These are phyloP conservation scores for Naganishia sp. DNA, from an alignment of 1,284 basidiomycete species.

Conservation along the genomic window DNA sequence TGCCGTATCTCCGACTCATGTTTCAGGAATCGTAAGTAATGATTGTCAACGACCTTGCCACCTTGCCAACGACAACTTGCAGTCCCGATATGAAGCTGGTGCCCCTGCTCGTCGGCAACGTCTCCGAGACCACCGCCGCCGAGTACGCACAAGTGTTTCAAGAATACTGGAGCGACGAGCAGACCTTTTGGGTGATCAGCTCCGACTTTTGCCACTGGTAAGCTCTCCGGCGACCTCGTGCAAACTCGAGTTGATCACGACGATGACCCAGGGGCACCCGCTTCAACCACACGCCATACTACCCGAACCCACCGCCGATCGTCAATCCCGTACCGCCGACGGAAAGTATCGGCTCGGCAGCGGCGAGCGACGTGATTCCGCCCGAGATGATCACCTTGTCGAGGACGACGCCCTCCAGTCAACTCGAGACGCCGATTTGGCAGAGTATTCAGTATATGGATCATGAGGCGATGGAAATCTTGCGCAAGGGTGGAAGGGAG, in stretches of 20 bases:
- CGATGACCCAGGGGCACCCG: conserved; percentile 70
- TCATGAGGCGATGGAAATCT: conserved; percentile 47
- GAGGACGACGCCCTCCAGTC: conserved; percentile 73
- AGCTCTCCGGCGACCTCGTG: conserved; percentile 36
- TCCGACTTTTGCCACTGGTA: conserved; percentile 99
- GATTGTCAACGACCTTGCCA: not conserved
- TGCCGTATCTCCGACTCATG: conserved; percentile 85
- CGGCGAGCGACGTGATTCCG: conserved; percentile 45
- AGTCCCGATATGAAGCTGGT: conserved; percentile 67
- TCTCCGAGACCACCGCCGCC: conserved; percentile 64
- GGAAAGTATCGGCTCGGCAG: conserved; percentile 58
- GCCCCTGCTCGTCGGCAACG: conserved; percentile 87
- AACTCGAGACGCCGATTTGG: conserved; percentile 76
- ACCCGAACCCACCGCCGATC: conserved; percentile 63
- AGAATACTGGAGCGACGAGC: conserved; percentile 71
- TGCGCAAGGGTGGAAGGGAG: conserved; percentile 46
- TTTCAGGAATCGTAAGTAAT: conserved; percentile 67
- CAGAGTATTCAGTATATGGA: conserved; percentile 56
- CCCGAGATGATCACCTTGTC: conserved; percentile 52
- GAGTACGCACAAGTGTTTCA: conserved; percentile 71
- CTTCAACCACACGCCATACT: conserved; percentile 90
- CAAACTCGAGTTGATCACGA: not conserved
- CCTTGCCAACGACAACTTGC: not conserved
- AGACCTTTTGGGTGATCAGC: conserved; percentile 87
- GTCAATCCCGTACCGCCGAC: conserved; percentile 57